Evolutionary conservation across 805 yeast species (phyloP).

Genomic region (Sporopachydermia quercuum): DNA sequence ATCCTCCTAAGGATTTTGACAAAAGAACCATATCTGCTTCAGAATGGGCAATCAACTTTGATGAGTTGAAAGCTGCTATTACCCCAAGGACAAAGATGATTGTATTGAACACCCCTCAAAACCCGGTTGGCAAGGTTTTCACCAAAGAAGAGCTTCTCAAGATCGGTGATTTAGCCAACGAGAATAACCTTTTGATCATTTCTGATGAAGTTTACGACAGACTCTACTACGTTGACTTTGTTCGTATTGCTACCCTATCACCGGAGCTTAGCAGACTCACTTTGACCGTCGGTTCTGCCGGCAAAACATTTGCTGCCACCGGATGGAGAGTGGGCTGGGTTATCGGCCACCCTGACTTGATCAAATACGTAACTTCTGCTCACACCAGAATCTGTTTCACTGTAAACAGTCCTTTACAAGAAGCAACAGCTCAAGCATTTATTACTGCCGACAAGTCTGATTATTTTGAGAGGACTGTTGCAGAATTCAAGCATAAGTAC

Average conservation of each 20-base stretch:
- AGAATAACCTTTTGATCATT: conserved; percentile 67
- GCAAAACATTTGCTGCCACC: conserved; percentile 96
- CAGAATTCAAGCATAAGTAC: conserved; percentile 57
- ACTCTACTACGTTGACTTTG: conserved; percentile 58
- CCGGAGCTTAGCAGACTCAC: conserved; percentile 73
- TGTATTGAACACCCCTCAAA: conserved; percentile 87
- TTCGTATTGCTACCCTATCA: conserved; percentile 69
- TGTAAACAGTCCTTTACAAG: conserved; percentile 84
- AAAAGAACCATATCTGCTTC: conserved; percentile 53
- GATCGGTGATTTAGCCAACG: conserved; percentile 73
- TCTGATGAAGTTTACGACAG: conserved; percentile 96
- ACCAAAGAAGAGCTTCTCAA: conserved; percentile 54
- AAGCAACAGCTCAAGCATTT: conserved; percentile 75
- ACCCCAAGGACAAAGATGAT: conserved; percentile 69
- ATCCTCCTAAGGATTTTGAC: conserved; percentile 65
- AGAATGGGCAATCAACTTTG: conserved; percentile 81
- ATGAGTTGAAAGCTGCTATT: conserved; percentile 57
- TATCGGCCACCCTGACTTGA: conserved; percentile 69
- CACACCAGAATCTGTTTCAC: conserved; percentile 91
- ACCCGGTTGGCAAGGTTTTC: conserved; percentile 89
- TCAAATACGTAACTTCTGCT: conserved; percentile 73
- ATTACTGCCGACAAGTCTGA: conserved; percentile 39
- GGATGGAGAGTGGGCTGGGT: conserved; percentile 99
- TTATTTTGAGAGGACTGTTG: conserved; percentile 59
- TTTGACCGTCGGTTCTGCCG: conserved; percentile 90